Evolutionary conservation across 2,329 filamentous ascomycete genomes (phyloP), one percentile per base, ranked within the genome.

Genomic region (Aureobasidium sp.): DNA sequence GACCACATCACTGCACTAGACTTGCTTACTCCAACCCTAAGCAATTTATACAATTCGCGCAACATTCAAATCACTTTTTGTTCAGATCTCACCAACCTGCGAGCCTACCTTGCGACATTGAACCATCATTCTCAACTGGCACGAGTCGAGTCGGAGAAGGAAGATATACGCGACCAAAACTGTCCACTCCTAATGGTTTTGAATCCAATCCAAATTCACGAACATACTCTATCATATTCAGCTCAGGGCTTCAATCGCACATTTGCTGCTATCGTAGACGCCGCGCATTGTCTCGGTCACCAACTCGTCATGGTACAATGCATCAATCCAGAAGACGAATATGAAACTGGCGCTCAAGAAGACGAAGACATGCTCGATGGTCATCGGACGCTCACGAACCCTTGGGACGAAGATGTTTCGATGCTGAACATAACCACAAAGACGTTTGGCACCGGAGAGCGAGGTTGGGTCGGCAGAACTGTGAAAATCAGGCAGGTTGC

Each of bases 41-140:
- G 86, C 61, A 82, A 90, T 65, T 79, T 92, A 32, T 83, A 87
- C 51, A 81, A 83, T 3, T 87, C 90, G 8, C 83, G 85, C 34
- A 84, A 87, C 68, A 82, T 95, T 65, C 84, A 83, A 61, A 74
- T 92, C 9, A 77, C 84, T 39, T 97, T 95, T 74, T 83, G 85
- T 61, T 85, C 90, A 0, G 90, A 88, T 2, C 81, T 94, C 60
- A 85, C 88, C 26, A 86, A 89, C 72, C 82, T 96, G 7, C 87
- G 90, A 60, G 90, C 90, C 39, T 90, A 87, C 69, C 79, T 97
- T 20, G 79, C 87, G 46, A 48, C 15, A 9, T 43, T 13, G 29
- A 57, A 7, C 24, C 24, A n/a, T 53, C 41, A 15, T 20, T 34
- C 32, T 27, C 39, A 47, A 29, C 24, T 5, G 7, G 36, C 24